Evolutionary conservation across 2,329 filamentous ascomycete species (phyloP).

Genomic region (Coleophoma eucalyptorum): DNA sequence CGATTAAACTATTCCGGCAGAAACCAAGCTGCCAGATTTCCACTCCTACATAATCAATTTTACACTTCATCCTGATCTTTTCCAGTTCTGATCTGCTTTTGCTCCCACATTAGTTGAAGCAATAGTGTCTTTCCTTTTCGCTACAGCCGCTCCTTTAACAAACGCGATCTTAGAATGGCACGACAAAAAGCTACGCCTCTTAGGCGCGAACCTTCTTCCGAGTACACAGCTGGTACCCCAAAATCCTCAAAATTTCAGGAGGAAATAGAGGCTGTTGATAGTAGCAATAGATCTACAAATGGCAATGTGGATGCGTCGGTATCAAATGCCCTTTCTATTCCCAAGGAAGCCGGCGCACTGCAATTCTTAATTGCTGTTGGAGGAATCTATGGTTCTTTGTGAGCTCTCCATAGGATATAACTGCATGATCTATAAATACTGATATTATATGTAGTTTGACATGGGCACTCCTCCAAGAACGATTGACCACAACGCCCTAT

Average conservation of each 20-base stretch:
- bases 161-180: background rate
- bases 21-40: constrained; percentile 1
- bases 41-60: background rate
- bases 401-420: constrained; percentile 29
- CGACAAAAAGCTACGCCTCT: constrained; percentile 57
- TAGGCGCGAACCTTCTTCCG: constrained; percentile 62
- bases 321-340: constrained; percentile 26
- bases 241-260: constrained; percentile 3
- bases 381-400: constrained; percentile 98
- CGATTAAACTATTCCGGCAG: background rate
- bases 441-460: constrained; percentile 60
- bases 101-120: too few species aligned
- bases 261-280: constrained; percentile 26
- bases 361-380: constrained; percentile 85
- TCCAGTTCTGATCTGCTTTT: too few species aligned
- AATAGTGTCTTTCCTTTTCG: background rate
- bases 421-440: background rate
- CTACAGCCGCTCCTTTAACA: background rate
- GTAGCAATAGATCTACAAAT: constrained; percentile 16
- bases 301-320: constrained; percentile 23
- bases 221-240: constrained; percentile 45
- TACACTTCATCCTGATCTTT: too few species aligned
- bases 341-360: constrained; percentile 57
- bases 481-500: constrained; percentile 90
- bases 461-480: constrained; percentile 96